Base-by-base conservation (phyloP, 192 early-diverging fungal species). In the Chytriomyces sp. region DNA sequence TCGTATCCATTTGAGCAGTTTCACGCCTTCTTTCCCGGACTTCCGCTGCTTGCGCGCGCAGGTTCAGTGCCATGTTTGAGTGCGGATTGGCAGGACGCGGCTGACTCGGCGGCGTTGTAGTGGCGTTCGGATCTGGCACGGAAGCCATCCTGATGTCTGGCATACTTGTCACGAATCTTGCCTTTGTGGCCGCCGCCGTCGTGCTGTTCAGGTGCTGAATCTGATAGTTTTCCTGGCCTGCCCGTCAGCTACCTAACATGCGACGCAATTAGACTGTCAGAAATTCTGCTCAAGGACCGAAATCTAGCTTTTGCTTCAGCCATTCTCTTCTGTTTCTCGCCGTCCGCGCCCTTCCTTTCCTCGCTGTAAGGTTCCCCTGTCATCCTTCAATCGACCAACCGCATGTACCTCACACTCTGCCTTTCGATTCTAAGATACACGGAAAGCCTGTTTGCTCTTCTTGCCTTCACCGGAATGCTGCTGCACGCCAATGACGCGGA, bases 1-100 rank as follows among this genome's bases (percentile, higher is more conserved):
- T 91, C 91, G 3, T 98, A 98, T 71, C 73, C 86, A 0, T 93
- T 89, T 76, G 96, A 98, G 72, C 93, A 98, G 72, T 91, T 90
- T 64, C 83, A 90, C 78, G 96, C 96, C 0, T 98, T 98, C 72
- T 91, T 94, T 67, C 94, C 96, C 10, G 79, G 92, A 32, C 68
- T 93, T 36, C 93, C 93, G 7, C 53, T 86, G 14, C 56, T 92
- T 44, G 86, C 90, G 74, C 75, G 88, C 53, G 17, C 14, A 49
- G 17, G 14, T 22, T 49, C 44, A n/a, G 2, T 22, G 44, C 44
- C 44, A 22, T 22, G 44, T n/a, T 49, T 49, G 44, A 22, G 14
- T 49, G 22, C 22, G 17, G 44, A 14, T 49, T 49, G 44, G 22
- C 22, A 17, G n/a, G 10, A n/a, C 44, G 14, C 17, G 14, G 44